Evolutionary conservation across 2,329 filamentous ascomycete genomes (phyloP).

Genomic region (Fusarium nurragi): DNA sequence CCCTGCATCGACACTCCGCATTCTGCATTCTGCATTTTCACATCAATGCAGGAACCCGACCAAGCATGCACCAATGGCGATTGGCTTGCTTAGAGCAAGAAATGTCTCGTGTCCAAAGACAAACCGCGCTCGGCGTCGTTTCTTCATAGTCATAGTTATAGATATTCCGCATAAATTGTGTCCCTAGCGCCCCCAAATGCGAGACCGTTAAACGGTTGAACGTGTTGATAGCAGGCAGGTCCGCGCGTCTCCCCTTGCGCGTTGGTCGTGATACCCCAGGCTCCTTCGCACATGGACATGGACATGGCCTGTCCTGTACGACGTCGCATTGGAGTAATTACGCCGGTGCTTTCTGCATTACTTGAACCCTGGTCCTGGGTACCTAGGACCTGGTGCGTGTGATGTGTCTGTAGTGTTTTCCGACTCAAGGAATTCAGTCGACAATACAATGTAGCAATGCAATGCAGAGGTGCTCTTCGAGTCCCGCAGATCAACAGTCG

Average conservation of each 20-base stretch:
- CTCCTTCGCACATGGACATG: constrained; percentile 1
- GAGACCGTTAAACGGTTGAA: constrained; percentile 28
- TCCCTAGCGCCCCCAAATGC: not conserved
- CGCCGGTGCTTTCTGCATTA: not conserved
- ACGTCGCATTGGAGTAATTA: constrained; percentile 26
- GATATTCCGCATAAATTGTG: not conserved
- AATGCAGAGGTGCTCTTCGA: not conserved
- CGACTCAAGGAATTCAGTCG: not conserved
- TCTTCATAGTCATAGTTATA: not conserved
- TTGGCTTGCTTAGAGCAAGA: not conserved
- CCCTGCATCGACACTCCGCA: constrained; percentile 27
- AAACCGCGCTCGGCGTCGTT: not conserved
- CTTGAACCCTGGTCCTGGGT: constrained; percentile 7
- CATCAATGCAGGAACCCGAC: constrained; percentile 44
- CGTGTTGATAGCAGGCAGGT: constrained; percentile 20
- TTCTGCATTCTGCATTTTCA: constrained; percentile 13
- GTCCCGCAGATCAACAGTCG: constrained; percentile 18
- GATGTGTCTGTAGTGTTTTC: not conserved
- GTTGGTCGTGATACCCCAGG: constrained; percentile 18
- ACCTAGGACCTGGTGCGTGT: not conserved
- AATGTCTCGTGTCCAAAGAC: not conserved
- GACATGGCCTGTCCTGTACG: not conserved
- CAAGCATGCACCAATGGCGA: constrained; percentile 6
- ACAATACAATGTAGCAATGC: not conserved
- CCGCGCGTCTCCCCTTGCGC: constrained; percentile 21